These are phyloP conservation scores for Heritiera littoralis DNA, from an alignment of 345 rosid genomes.

Conservation along the genomic window DNA sequence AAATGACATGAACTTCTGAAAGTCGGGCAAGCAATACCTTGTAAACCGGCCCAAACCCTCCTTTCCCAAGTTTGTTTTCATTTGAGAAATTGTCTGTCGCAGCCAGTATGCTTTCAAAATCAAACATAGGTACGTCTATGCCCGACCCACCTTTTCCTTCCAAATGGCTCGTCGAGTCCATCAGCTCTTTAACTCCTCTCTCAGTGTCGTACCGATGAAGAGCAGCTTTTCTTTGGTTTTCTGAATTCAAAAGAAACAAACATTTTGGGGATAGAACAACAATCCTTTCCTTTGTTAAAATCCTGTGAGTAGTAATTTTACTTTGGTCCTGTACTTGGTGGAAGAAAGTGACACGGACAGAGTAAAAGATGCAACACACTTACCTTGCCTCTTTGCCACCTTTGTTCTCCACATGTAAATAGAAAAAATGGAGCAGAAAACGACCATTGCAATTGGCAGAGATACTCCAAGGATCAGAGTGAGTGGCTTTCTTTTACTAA, in stretches of 20 bases:
- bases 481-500: neutral
- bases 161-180: neutral
- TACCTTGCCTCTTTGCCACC: constrained; percentile 27
- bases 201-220: constrained; percentile 10
- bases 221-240: constrained; percentile 5
- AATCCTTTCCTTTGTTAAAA: neutral
- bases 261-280: neutral
- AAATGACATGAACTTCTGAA: neutral
- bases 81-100: constrained; percentile 65
- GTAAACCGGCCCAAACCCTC: constrained; percentile 81
- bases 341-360: neutral
- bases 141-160: neutral
- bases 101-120: constrained; percentile 12
- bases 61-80: constrained; percentile 71
- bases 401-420: constrained; percentile 18
- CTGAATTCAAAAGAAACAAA: constrained; percentile 8
- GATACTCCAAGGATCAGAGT: constrained; percentile 24
- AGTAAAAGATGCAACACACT: neutral
- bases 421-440: constrained; percentile 14
- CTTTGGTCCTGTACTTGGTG: neutral
- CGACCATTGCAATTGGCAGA: constrained; percentile 1
- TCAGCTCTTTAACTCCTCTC: constrained; percentile 14
- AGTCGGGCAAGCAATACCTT: constrained; percentile 35
- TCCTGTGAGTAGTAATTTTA: neutral
- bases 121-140: neutral